Percentiles rank a stretch among this genome's conserved stretches.
Conservation (phyloP, 2,329 filamentous ascomycete genomes). For the Harringtonia lauricola region DNA sequence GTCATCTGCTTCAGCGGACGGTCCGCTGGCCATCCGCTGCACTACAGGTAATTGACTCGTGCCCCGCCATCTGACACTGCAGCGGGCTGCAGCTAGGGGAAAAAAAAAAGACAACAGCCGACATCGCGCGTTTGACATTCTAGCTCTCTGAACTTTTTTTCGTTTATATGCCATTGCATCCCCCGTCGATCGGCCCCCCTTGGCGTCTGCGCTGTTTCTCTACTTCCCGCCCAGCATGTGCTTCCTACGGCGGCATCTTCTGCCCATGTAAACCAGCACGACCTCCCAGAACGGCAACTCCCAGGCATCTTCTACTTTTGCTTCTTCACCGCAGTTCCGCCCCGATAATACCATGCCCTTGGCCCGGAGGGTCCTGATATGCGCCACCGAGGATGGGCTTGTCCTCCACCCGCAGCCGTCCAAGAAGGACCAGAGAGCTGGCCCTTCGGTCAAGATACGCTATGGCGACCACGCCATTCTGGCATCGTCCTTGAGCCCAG, state of each 20-base stretch:
- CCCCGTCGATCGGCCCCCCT: not conserved
- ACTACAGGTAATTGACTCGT: not conserved
- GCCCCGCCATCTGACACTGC: not conserved
- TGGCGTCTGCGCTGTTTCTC: not conserved
- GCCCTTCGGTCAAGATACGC: slow-evolving; percentile 53
- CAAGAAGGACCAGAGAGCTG: slow-evolving; percentile 46
- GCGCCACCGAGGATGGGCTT: slow-evolving; percentile 72
- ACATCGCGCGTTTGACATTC: slow-evolving; percentile 6
- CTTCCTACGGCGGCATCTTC: not conserved
- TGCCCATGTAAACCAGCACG: not conserved
- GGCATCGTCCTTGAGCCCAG: slow-evolving; percentile 26
- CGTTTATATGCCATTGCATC: not conserved
- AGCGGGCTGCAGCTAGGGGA: not conserved
- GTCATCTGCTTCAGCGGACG: too few species aligned
- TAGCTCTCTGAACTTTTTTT: not conserved
- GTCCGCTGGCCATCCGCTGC: not conserved
- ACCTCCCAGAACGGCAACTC: not conserved
- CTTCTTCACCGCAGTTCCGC: too few species aligned
- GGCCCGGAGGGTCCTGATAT: slow-evolving; percentile 69
- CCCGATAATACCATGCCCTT: slow-evolving; percentile 48
- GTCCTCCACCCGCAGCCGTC: slow-evolving; percentile 61
- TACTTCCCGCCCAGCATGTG: not conserved
- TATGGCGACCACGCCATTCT: slow-evolving; percentile 50
- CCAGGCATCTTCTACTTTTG: not conserved
- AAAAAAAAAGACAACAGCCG: slow-evolving; percentile 4